These are phyloP conservation scores for Alternaria conjuncta DNA, from an alignment of 2,329 filamentous ascomycete genomes.

Conservation along the genomic window DNA sequence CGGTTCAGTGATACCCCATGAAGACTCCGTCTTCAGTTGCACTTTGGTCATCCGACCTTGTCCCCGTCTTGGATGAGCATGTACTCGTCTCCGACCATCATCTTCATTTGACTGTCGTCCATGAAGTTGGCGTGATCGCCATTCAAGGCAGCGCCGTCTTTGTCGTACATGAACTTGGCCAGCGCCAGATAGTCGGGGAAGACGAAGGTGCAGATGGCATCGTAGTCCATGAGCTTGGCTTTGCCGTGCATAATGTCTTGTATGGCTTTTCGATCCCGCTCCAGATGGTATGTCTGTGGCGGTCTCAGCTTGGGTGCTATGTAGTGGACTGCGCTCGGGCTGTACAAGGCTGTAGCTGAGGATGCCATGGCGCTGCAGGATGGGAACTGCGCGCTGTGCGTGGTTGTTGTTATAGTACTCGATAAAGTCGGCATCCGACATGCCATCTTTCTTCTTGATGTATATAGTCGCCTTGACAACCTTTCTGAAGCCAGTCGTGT, in stretches of 20 bases:
- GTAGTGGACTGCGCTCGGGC: neutral
- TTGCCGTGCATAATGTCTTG: conserved; percentile 56
- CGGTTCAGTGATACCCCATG: conserved; percentile 25
- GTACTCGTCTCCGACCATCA: conserved; percentile 57
- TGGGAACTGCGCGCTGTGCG: conserved; percentile 53
- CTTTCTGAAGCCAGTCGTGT: conserved; percentile 55
- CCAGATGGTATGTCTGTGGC: conserved; percentile 53
- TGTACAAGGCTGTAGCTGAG: conserved; percentile 55
- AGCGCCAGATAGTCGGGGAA: conserved; percentile 56
- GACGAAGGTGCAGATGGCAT: conserved; percentile 58
- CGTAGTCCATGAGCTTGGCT: conserved; percentile 53
- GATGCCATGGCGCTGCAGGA: conserved; percentile 53
- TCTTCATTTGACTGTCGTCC: conserved; percentile 50
- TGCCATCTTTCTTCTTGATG: conserved; percentile 55
- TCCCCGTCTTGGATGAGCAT: conserved; percentile 44
- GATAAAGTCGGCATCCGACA: conserved; percentile 54
- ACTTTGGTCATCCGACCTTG: conserved; percentile 4
- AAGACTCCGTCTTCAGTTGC: conserved; percentile 10
- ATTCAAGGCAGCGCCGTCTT: conserved; percentile 50
- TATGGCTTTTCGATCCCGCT: conserved; percentile 52
- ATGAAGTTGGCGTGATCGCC: conserved; percentile 49
- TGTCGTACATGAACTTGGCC: conserved; percentile 56
- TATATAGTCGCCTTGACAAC: conserved; percentile 56
- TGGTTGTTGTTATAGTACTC: conserved; percentile 55
- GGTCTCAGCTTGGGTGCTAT: conserved; percentile 6